Evolutionary conservation across 352 stramenopile genomes (phyloP), one percentile per base, ranked within the genome.

Genomic region (Phytophthora litchii): DNA sequence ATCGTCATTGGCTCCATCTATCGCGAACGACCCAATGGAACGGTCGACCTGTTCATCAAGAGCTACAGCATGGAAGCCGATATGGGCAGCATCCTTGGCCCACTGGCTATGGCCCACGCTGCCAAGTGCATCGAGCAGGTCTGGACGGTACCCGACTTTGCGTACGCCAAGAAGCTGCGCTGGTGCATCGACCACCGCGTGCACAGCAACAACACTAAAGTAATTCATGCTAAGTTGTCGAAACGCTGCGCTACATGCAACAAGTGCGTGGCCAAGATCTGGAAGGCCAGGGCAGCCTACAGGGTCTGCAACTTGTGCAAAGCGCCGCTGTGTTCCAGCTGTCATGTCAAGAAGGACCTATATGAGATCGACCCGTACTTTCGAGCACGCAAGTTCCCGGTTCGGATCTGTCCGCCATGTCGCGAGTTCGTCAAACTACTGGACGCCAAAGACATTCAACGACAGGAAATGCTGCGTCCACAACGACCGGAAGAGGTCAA

Each of bases 21-120:
- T 17, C 56, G 61, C 17, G 45, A 67, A 38, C 44, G 61, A 54
- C 46, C 51, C 27, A 67, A 71, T 21, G 61, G 61, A 52, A 72
- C 55, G 16, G 66, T 75, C 34, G 66, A 75, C n/a, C 25, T 75
- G 41, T 72, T 75, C 27, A 69, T 75, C 37, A 72, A 75, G 56
- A 71, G 62, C 52, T 75, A 53, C 46, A 76, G 67, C n/a, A 76
- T 76, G 67, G 67, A 72, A 41, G 67, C 63, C 25, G 62, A 75
- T 16, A 70, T 69, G 57, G 54, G 58, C 25, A 70, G 58, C 17
- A 75, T 72, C 32, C 45, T 72, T 20, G 67, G 67, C 0, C 43
- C 50, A 0, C 36, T 75, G 48, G 67, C 62, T 4, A 75, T 75
- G 51, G 53, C 51, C n/a, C 67, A 75, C 25, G 67, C 67, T 0